phyloP scores from a whole-genome alignment of 192 early-diverging fungal genomes.

The Coemansia sp. region DNA sequence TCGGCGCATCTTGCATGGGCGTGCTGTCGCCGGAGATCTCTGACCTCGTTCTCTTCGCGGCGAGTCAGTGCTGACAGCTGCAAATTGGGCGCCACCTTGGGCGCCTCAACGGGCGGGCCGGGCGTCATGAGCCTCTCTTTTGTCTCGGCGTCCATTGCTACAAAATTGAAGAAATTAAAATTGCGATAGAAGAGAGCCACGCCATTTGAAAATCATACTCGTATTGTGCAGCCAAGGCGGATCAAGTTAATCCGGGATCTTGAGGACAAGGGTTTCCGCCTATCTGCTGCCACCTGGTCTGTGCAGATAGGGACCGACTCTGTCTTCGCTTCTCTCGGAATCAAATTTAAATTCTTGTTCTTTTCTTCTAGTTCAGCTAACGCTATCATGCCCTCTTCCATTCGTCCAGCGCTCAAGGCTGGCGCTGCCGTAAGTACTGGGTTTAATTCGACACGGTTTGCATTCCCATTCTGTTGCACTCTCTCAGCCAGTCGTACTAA shows the following conservation, averaged over 20 bases:
- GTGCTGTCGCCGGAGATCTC: conserved; percentile 46
- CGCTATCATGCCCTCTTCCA: conserved; percentile 32
- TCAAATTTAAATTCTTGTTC: background rate
- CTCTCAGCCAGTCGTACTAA: background rate
- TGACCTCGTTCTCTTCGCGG: conserved; percentile 44
- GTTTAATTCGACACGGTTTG: background rate
- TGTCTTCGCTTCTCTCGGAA: conserved; percentile 2
- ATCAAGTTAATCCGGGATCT: background rate
- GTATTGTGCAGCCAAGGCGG: background rate
- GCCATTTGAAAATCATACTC: background rate
- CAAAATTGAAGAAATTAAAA: conserved; percentile 1
- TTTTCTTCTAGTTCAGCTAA: background rate
- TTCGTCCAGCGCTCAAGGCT: conserved; percentile 43
- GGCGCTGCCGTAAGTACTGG: conserved; percentile 48
- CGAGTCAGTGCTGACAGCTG: conserved; percentile 35
- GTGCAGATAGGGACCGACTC: background rate
- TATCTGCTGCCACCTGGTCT: background rate
- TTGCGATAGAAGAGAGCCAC: background rate
- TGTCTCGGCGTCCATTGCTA: conserved; percentile 24
- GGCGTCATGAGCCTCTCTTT: conserved; percentile 50
- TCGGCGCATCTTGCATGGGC: conserved; percentile 31
- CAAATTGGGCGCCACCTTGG: conserved; percentile 29
- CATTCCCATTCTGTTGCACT: background rate
- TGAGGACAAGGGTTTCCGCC: background rate
- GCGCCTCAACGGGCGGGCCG: conserved; percentile 29